These are phyloP conservation scores for Naganishia vaughanmartiniae DNA, from an alignment of 768 basidiomycete genomes.

Conservation along the genomic window DNA sequence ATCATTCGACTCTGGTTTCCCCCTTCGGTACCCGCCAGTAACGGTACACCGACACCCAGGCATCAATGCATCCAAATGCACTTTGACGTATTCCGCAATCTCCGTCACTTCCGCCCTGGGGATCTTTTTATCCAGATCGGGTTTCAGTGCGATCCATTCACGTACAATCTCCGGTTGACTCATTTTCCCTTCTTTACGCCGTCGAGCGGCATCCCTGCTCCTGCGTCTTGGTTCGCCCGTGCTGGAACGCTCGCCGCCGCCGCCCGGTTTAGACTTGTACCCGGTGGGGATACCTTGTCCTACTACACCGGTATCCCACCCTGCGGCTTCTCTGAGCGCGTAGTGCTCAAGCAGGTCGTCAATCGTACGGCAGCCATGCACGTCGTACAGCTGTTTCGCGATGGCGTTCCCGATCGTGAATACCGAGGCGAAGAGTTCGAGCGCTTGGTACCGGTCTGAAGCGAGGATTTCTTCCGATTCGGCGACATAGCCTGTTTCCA, in stretches of 20 bases:
- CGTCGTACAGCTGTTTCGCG: slow-evolving; percentile 46
- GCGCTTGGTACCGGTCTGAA: slow-evolving; percentile 39
- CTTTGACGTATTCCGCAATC: slow-evolving; percentile 67
- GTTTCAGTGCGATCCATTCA: slow-evolving; percentile 48
- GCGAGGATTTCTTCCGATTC: slow-evolving; percentile 44
- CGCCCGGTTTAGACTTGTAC: slow-evolving; percentile 21
- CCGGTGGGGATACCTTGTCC: slow-evolving; percentile 41
- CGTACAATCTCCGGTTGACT: slow-evolving; percentile 48
- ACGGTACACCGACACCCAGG: slow-evolving; percentile 71
- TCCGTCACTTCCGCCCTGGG: slow-evolving; percentile 73
- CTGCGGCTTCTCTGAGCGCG: slow-evolving; percentile 38
- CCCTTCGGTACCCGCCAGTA: slow-evolving; percentile 81
- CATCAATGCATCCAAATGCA: slow-evolving; percentile 64
- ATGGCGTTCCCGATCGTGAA: slow-evolving; percentile 48
- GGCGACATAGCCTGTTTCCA: slow-evolving; percentile 39
- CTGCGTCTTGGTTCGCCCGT: slow-evolving; percentile 11
- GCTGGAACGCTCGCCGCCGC: slow-evolving; percentile 17
- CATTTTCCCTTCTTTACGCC: slow-evolving; percentile 47
- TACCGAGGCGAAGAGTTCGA: slow-evolving; percentile 45
- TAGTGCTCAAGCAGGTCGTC: slow-evolving; percentile 57
- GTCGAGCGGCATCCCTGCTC: slow-evolving; percentile 30
- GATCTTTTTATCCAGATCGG: slow-evolving; percentile 60
- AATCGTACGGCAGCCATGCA: slow-evolving; percentile 58
- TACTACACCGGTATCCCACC: slow-evolving; percentile 60
- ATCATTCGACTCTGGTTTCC: slow-evolving; percentile 76